phyloP scores from a whole-genome alignment of 2,329 filamentous ascomycete genomes.

The Alternaria incomplexa region DNA sequence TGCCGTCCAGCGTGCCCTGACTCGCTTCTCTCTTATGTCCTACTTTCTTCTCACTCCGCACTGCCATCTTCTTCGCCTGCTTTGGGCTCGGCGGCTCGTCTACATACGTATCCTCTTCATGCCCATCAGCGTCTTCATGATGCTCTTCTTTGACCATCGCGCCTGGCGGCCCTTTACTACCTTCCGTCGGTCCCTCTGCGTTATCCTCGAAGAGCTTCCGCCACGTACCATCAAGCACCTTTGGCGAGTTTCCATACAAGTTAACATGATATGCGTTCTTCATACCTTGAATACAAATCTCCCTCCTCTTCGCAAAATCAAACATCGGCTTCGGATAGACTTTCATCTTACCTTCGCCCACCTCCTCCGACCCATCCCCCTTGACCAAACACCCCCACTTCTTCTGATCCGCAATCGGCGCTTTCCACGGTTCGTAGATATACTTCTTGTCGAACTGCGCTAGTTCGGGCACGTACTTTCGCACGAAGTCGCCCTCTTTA shows the following conservation, averaged over 20 bases:
- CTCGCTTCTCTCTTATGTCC: constrained; percentile 63
- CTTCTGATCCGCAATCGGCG: constrained; percentile 70
- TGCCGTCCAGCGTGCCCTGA: constrained; percentile 52
- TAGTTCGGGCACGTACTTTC: constrained; percentile 72
- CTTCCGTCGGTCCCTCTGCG: constrained; percentile 54
- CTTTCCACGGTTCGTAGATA: constrained; percentile 82
- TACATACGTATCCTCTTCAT: constrained; percentile 15
- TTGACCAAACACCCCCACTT: constrained; percentile 69
- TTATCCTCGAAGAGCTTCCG: constrained; percentile 56
- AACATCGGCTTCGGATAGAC: constrained; percentile 79
- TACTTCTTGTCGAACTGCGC: constrained; percentile 67
- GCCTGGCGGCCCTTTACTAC: constrained; percentile 47
- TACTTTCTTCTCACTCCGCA: constrained; percentile 67
- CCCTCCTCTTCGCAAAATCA: constrained; percentile 69
- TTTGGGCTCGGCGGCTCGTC: constrained; percentile 16
- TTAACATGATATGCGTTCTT: constrained; percentile 72
- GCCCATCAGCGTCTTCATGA: constrained; percentile 24
- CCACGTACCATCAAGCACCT: constrained; percentile 67
- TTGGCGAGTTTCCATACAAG: constrained; percentile 67
- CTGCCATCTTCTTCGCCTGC: constrained; percentile 45
- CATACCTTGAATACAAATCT: constrained; percentile 69
- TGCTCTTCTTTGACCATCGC: constrained; percentile 40
- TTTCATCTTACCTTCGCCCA: constrained; percentile 51
- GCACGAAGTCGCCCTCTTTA: constrained; percentile 68
- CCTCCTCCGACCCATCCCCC: constrained; percentile 47